These are phyloP conservation scores for Globisporangium radiosum DNA, from an alignment of 352 stramenopile genomes.

Conservation along the genomic window DNA sequence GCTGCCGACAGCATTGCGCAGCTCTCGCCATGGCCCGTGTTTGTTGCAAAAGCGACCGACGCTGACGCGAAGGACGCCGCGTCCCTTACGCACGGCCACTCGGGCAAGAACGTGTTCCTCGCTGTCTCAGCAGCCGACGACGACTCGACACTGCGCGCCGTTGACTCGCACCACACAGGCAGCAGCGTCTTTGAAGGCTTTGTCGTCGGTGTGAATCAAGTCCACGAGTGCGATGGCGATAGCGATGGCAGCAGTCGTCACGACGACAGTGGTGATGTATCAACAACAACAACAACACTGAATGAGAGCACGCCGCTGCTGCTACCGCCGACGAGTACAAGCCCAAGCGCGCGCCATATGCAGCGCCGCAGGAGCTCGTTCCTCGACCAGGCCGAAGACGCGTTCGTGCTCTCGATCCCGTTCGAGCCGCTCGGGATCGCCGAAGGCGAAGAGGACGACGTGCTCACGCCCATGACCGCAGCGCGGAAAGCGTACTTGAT, in stretches of 20 bases:
- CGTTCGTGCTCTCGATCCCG: constrained; percentile 73
- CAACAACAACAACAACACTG: not conserved
- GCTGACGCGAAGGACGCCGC: constrained; percentile 21
- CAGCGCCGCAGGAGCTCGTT: constrained; percentile 42
- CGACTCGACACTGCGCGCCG: constrained; percentile 61
- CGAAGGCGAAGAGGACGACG: constrained; percentile 11
- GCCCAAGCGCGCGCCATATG: constrained; percentile 5
- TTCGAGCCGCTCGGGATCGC: constrained; percentile 38
- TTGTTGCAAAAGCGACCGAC: constrained; percentile 28
- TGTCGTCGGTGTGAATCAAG: constrained; percentile 60
- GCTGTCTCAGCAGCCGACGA: constrained; percentile 52
- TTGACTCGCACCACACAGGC: constrained; percentile 39
- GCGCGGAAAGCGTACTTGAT: constrained; percentile 58
- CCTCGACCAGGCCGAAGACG: constrained; percentile 48
- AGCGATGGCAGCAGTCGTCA: no score
- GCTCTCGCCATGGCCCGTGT: constrained; percentile 72
- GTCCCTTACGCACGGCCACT: constrained; percentile 10
- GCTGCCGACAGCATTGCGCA: constrained; percentile 57
- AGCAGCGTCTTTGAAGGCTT: constrained; percentile 58
- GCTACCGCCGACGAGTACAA: constrained; percentile 22
- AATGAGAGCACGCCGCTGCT: constrained; percentile 36
- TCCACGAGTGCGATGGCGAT: constrained; percentile 27
- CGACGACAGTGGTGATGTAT: no score
- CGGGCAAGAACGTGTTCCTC: constrained; percentile 67
- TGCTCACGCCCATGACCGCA: constrained; percentile 15